These are phyloP conservation scores for Haplosporangium sp. DNA, from an alignment of 371 early-diverging fungal species.

Conservation along the genomic window DNA sequence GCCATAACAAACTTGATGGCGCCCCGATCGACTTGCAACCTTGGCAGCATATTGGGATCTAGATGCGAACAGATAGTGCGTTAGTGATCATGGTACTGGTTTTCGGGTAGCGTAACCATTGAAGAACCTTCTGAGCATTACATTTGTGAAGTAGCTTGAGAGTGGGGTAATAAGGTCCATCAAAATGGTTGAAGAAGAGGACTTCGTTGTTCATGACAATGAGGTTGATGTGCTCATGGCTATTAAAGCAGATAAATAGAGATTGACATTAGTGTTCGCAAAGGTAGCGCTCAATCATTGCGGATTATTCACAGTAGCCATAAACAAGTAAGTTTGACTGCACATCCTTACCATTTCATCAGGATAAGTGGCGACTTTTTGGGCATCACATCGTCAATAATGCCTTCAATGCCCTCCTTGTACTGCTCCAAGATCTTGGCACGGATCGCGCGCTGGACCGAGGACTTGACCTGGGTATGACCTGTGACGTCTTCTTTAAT, in stretches of 20 bases:
- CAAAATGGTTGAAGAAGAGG: slow-evolving; percentile 94
- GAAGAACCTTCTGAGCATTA: slow-evolving; percentile 48
- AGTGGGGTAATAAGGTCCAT: slow-evolving; percentile 91
- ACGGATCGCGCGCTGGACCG: slow-evolving; percentile 91
- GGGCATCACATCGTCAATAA: slow-evolving; percentile 93
- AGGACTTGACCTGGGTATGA: slow-evolving; percentile 92
- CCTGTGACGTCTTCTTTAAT: slow-evolving; percentile 83
- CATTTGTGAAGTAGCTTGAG: slow-evolving; percentile 92
- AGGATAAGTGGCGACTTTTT: slow-evolving; percentile 89
- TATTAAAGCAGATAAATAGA: slow-evolving; percentile 29
- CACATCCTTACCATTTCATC: slow-evolving; percentile 81
- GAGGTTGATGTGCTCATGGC: slow-evolving; percentile 89
- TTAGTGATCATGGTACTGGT: not conserved
- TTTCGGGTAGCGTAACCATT: no score
- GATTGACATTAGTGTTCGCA: not conserved
- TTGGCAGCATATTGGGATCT: slow-evolving; percentile 94
- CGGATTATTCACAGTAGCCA: no score
- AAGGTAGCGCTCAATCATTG: no score
- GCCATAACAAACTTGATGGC: slow-evolving; percentile 97
- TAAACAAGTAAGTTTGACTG: not conserved
- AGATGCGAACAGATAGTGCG: not conserved
- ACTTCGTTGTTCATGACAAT: slow-evolving; percentile 84
- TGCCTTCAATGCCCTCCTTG: slow-evolving; percentile 80
- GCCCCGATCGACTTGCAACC: slow-evolving; percentile 94
- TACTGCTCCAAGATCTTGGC: slow-evolving; percentile 88